Conservation (phyloP, 1,139 yeast genomes). For the Lodderomyces margitis region DNA sequence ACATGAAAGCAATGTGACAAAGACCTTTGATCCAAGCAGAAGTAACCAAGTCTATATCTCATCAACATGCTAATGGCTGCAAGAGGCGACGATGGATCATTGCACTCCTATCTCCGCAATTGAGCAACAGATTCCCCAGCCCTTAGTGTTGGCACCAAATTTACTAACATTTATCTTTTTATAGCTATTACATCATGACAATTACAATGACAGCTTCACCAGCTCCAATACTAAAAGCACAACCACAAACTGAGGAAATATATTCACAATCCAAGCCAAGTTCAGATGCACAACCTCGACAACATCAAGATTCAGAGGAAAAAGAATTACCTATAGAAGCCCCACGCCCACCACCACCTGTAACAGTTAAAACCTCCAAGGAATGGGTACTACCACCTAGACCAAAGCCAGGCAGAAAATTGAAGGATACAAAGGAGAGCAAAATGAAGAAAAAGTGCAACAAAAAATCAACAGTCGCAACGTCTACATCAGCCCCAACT, state of each 20-base stretch:
- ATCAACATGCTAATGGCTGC: too few relatives aligned
- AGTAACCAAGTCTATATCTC: too few relatives aligned
- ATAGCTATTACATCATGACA: not conserved
- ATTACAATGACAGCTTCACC: not conserved
- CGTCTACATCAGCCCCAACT: not conserved
- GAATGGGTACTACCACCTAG: conserved; percentile 91
- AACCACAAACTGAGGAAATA: not conserved
- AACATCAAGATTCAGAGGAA: not conserved
- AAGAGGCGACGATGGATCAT: too few relatives aligned
- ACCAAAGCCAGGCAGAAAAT: conserved; percentile 88
- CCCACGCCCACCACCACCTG: conserved; percentile 3
- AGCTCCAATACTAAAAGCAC: conserved; percentile 1
- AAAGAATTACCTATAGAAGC: not conserved
- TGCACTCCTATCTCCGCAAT: too few relatives aligned
- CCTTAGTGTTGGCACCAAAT: too few relatives aligned
- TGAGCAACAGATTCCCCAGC: too few relatives aligned
- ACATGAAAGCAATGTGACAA: too few relatives aligned
- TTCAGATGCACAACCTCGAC: not conserved
- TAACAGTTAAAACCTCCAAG: conserved; percentile 52
- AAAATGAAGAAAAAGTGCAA: conserved; percentile 7
- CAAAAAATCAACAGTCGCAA: conserved; percentile 5
- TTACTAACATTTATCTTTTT: not conserved
- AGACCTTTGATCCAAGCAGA: too few relatives aligned
- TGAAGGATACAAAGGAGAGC: conserved; percentile 11
- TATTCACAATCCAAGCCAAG: not conserved